These are phyloP conservation scores for Fraxinus paxiana DNA, from an alignment of 305 asterid species.

Conservation along the genomic window DNA sequence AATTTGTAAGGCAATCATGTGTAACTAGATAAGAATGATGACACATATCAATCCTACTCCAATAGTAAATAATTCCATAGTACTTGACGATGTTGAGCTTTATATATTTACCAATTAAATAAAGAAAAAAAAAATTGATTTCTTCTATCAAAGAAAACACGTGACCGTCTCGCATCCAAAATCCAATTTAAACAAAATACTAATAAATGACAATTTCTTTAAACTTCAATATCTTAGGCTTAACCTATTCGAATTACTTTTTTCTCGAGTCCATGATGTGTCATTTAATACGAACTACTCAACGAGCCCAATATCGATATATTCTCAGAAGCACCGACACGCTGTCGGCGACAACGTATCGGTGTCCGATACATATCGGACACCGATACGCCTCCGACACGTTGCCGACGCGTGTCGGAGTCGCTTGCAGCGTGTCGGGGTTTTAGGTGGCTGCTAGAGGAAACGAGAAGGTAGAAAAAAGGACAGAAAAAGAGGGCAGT, in stretches of 20 bases:
- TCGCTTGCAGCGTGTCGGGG: too few species aligned
- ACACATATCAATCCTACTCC: background rate
- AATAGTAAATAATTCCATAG: background rate
- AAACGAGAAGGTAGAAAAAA: too few species aligned
- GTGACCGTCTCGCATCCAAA: background rate
- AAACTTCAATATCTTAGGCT: background rate
- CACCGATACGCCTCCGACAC: too few species aligned
- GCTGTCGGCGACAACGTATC: too few species aligned
- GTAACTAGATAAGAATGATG: background rate
- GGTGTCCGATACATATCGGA: too few species aligned
- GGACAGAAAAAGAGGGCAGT: too few species aligned
- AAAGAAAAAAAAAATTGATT: background rate
- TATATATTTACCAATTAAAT: background rate
- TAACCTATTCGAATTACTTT: background rate
- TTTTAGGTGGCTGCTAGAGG: too few species aligned
- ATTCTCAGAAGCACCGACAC: too few species aligned
- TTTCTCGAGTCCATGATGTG: background rate
- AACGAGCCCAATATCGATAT: background rate
- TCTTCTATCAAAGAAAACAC: background rate
- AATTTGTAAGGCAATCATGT: background rate
- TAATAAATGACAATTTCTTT: background rate
- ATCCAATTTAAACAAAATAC: background rate
- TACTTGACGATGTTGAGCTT: background rate
- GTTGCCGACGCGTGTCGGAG: too few species aligned
- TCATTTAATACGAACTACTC: background rate